Conservation (phyloP, 306 rosid genomes). For the Trichosanthes cucumerina region DNA sequence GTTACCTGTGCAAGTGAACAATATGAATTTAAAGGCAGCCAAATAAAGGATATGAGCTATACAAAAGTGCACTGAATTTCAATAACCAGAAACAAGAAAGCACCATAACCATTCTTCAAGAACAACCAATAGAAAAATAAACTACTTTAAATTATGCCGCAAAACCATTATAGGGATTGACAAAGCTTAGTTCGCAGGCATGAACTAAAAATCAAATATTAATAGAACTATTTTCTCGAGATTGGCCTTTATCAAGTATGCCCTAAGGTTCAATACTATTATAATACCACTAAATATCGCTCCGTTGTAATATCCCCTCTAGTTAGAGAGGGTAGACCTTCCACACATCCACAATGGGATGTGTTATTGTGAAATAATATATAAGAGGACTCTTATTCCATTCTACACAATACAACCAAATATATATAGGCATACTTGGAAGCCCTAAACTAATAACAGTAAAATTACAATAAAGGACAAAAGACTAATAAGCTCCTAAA, state of each 20-base stretch:
- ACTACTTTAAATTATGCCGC: not conserved
- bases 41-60: not conserved
- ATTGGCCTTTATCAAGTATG: not conserved
- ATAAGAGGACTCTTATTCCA: no score
- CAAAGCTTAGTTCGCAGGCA: not conserved
- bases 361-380: no score
- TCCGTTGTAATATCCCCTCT: no score
- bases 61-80: not conserved
- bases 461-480: no score
- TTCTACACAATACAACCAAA: no score
- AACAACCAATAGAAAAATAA: not conserved
- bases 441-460: no score
- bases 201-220: not conserved
- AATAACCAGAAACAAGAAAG: not conserved
- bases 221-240: not conserved
- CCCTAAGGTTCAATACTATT: not conserved
- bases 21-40: not conserved
- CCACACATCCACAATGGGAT: no score
- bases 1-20: slow-evolving; percentile 28
- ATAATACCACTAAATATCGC: no score
- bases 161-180: not conserved
- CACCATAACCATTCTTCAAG: not conserved
- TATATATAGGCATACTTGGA: no score
- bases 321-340: no score
- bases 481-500: no score